These are phyloP conservation scores for Alternaria alternata DNA, from an alignment of 2,329 filamentous ascomycete genomes.

Conservation along the genomic window DNA sequence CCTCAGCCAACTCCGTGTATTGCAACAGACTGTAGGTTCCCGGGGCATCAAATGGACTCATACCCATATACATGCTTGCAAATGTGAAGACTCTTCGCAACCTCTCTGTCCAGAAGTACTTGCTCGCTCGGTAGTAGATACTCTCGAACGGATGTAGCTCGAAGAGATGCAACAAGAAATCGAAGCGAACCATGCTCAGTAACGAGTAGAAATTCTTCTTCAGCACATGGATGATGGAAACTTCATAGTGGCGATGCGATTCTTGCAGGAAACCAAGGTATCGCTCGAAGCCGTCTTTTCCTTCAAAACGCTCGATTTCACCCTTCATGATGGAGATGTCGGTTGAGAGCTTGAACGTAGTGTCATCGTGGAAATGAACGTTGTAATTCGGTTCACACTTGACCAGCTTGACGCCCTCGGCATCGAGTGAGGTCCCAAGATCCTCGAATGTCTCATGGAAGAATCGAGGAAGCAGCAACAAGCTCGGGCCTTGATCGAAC, in stretches of 20 bases:
- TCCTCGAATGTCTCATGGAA: constrained; percentile 75
- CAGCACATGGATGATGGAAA: constrained; percentile 71
- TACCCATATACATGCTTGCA: constrained; percentile 84
- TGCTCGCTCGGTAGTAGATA: constrained; percentile 70
- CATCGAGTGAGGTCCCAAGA: constrained; percentile 70
- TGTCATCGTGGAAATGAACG: constrained; percentile 75
- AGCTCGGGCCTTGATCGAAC: constrained; percentile 79
- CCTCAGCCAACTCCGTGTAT: constrained; percentile 78
- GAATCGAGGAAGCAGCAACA: constrained; percentile 74
- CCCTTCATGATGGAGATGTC: constrained; percentile 74
- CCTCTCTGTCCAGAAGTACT: constrained; percentile 75
- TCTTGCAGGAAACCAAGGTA: constrained; percentile 73
- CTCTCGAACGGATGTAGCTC: constrained; percentile 74
- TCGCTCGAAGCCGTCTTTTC: constrained; percentile 73
- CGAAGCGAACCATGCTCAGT: constrained; percentile 64
- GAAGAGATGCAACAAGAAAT: constrained; percentile 67
- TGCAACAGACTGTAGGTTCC: constrained; percentile 77
- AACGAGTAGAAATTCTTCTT: constrained; percentile 71
- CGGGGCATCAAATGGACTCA: constrained; percentile 79
- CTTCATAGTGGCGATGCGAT: constrained; percentile 73
- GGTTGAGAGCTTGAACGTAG: constrained; percentile 69
- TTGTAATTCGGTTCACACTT: constrained; percentile 81
- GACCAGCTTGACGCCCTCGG: constrained; percentile 71
- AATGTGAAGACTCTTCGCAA: constrained; percentile 77
- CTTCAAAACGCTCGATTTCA: constrained; percentile 77